Percentiles rank a stretch among this genome's conserved stretches.
phyloP scores from a whole-genome alignment of 2,329 filamentous ascomycete species.

The Cladosporium sp. region DNA sequence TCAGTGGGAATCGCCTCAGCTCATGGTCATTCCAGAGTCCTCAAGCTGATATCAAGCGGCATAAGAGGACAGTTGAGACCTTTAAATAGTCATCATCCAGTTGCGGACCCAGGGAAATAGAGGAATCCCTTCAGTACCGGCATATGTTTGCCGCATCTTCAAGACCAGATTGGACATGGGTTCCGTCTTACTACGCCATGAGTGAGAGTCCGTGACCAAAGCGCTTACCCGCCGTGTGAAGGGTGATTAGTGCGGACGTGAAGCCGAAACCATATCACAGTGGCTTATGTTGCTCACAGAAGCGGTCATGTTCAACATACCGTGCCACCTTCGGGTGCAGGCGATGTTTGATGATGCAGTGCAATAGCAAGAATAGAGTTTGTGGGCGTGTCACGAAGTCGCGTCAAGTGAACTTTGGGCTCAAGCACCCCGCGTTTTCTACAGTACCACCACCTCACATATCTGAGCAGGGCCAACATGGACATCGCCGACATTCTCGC shows the following conservation, averaged over 20 bases:
- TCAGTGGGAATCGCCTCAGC: too few relatives aligned
- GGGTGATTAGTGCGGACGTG: too few relatives aligned
- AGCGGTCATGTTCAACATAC: too few relatives aligned
- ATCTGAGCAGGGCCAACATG: neutral
- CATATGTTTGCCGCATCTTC: neutral
- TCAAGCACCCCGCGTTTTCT: neutral
- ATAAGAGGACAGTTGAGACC: neutral
- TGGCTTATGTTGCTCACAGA: too few relatives aligned
- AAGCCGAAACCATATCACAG: too few relatives aligned
- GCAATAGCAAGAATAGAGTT: slow-evolving; percentile 1
- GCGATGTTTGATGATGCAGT: too few relatives aligned
- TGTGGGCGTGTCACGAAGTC: neutral
- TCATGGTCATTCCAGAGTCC: neutral
- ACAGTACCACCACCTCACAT: neutral
- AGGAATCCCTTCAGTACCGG: too few relatives aligned
- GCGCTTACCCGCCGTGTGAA: neutral
- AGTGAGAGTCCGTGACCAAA: neutral
- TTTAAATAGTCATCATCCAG: too few relatives aligned
- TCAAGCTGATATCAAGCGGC: neutral
- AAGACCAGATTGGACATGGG: neutral
- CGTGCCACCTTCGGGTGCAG: too few relatives aligned
- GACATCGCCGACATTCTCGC: slow-evolving; percentile 50
- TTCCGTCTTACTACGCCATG: neutral
- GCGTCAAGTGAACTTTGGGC: slow-evolving; percentile 1
- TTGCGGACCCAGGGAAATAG: too few relatives aligned